Conservation (phyloP, 768 basidiomycete genomes). For the Clavulina sp. region DNA sequence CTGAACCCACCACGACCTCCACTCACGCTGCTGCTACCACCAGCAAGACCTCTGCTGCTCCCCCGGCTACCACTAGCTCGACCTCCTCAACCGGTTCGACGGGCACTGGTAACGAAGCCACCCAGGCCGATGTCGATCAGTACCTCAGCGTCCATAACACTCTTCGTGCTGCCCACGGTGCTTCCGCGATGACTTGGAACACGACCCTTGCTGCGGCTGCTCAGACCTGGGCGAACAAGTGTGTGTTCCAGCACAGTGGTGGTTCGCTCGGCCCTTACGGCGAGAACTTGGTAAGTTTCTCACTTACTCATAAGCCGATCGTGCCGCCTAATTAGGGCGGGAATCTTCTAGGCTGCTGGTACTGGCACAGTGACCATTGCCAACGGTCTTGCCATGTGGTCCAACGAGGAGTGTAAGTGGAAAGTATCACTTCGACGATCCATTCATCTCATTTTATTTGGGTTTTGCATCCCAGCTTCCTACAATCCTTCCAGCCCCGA, state of each 20-base stretch:
- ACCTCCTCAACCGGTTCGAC: no score
- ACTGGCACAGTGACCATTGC: conserved; percentile 36
- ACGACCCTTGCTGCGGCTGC: conserved; percentile 41
- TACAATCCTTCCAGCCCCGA: conserved; percentile 41
- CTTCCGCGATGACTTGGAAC: conserved; percentile 45
- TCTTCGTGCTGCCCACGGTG: conserved; percentile 45
- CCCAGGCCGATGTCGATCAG: conserved; percentile 30
- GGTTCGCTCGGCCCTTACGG: conserved; percentile 47
- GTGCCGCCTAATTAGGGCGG: background rate
- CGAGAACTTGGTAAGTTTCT: conserved; percentile 37
- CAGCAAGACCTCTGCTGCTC: background rate
- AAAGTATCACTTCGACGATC: background rate
- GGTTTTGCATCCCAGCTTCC: conserved; percentile 24
- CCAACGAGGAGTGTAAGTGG: conserved; percentile 45
- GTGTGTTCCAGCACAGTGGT: conserved; percentile 51
- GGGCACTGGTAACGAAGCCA: background rate
- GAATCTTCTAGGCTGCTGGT: conserved; percentile 43
- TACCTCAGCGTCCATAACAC: conserved; percentile 48
- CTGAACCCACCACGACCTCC: background rate
- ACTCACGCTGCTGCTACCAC: background rate
- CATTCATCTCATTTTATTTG: background rate
- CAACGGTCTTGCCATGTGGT: conserved; percentile 40
- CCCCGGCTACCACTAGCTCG: background rate
- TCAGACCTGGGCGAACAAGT: conserved; percentile 49
- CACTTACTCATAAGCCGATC: background rate